Evolutionary conservation across 139 green algal genomes (phyloP), one percentile per base, ranked within the genome.

Genomic region (Coccomyxa sp.): DNA sequence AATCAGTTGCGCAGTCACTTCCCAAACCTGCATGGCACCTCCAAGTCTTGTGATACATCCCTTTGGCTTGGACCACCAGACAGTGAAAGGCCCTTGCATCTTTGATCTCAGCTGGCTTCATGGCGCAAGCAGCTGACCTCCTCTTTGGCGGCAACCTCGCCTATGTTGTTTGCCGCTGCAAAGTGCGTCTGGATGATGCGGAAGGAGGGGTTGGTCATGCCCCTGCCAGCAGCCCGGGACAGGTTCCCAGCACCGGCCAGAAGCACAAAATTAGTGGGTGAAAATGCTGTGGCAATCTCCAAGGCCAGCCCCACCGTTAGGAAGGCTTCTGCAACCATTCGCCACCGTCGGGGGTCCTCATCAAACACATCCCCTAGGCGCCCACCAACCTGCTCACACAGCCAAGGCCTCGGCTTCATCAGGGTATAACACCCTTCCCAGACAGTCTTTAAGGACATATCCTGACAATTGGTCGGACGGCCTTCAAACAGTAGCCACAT

Each of bases 81-180:
- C n/a, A n/a, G n/a, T n/a, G n/a, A n/a, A n/a, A n/a, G n/a, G n/a
- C n/a, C n/a, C n/a, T n/a, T n/a, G n/a, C n/a, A n/a, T n/a, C n/a
- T n/a, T n/a, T n/a, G n/a, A n/a, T n/a, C n/a, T n/a, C n/a, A n/a
- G n/a, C n/a, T n/a, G n/a, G n/a, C n/a, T n/a, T n/a, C n/a, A n/a
- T n/a, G n/a, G n/a, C n/a, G n/a, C 1, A 64, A 64, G 50, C 18
- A 37, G 33, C 80, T 79, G 40, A 92, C 85, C 87, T 98, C 93
- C 83, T 98, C 94, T 85, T 95, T 96, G 68, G 94, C 94, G 0
- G 93, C 84, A 18, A 98, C 90, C 54, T 95, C 92, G 16, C 94
- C 94, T 14, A 98, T 88, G 75, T 98, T 98, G 81, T 90, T 89
- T 16, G 58, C 73, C 1, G 36, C 41, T 14, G 91, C 87, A 78